Base-by-base conservation (phyloP, 768 basidiomycete genomes). In the Saitozyma podzolica region DNA sequence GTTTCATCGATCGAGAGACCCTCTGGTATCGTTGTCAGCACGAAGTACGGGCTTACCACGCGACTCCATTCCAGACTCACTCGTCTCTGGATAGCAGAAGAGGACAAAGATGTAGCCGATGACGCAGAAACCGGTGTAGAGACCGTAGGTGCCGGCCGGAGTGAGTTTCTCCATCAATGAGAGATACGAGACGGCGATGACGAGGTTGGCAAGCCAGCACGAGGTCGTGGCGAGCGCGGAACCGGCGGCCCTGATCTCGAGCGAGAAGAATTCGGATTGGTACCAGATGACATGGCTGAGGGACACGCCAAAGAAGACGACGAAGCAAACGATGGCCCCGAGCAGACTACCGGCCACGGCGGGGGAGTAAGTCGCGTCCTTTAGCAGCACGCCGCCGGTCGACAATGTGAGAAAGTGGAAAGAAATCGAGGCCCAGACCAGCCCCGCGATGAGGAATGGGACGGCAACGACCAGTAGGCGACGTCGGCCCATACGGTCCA, bases 31-130 rank as follows among this genome's bases (percentile, higher is more conserved):
- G 20, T 52, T 17, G 51, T 29, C 37, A 48, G 17, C 14, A 48
- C 17, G 47, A 14, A 13, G 2, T 48, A 17, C 17, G 47, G 47
- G 17, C 2, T 2, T 14, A 48, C 14, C 47, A 48, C 14, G 2
- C 13, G 17, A 48, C 5, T 29, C 29, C 29, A 29, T 29, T 2
- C 29, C 29, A 29, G 29, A 29, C 29, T 29, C 20, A 52, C 51
- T 66, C n/a, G 65, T 50, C 51, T 66, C 65, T n/a, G 65, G 65
- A 51, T 62, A 62, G 41, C 65, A 66, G 57, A 66, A 66, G 29
- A 53, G 49, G 0, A 57, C 51, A 50, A 66, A 66, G 48, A 66
- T 59, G 37, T 62, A 63, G 16, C 65, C 65, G 20, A 54, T 19
- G 7, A 59, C 42, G 13, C 17, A 40, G 61, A 59, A 57, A 3